phyloP scores from a whole-genome alignment of 2,329 filamentous ascomycete genomes.

The Ceratocystis destructans region DNA sequence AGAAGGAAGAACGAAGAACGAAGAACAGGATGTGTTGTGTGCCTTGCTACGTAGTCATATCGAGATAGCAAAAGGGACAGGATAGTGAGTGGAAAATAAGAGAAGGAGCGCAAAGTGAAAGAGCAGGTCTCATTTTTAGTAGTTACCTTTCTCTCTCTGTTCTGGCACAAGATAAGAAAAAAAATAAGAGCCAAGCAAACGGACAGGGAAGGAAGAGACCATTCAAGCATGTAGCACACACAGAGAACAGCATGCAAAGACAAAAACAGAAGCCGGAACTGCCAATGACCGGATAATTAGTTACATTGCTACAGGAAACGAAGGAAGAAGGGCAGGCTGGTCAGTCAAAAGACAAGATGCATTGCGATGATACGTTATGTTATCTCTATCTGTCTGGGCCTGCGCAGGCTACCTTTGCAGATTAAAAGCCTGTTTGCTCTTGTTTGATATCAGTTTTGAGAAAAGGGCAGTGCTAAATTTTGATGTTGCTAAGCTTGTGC shows the following conservation, averaged over 20 bases:
- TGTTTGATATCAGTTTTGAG: background rate
- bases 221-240: background rate
- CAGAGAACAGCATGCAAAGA: background rate
- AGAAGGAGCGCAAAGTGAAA: background rate
- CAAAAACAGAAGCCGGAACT: background rate
- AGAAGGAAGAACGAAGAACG: background rate
- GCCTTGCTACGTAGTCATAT: conserved; percentile 2
- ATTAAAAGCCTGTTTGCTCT: background rate
- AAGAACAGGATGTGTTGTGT: background rate
- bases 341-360: background rate
- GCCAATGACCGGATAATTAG: background rate
- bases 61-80: background rate
- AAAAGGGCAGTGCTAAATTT: background rate
- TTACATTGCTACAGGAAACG: background rate
- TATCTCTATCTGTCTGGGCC: background rate
- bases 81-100: conserved; percentile 4
- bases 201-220: background rate
- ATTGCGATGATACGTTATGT: background rate
- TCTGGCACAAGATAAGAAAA: conserved; percentile 1
- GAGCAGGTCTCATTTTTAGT: background rate
- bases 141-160: background rate
- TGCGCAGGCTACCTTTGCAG: background rate
- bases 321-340: background rate
- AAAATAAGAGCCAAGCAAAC: background rate
- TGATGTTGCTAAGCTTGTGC: background rate